Evolutionary conservation across 2,329 filamentous ascomycete species (phyloP).

Genomic region (Phialophora verrucosa): DNA sequence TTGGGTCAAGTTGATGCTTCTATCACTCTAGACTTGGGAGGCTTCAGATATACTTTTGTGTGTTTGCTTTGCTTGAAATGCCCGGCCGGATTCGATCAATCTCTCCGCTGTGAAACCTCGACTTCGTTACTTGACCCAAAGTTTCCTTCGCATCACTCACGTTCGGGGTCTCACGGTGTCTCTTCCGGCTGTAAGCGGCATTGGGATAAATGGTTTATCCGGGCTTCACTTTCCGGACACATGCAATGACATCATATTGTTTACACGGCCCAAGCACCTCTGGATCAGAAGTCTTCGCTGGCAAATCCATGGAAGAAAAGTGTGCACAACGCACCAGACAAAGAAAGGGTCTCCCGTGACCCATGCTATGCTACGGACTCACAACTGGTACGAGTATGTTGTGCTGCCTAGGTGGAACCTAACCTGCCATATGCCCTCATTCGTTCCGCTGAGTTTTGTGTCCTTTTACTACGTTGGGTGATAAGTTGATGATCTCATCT

Average conservation of each 20-base stretch:
- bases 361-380: not conserved
- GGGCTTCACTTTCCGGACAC: not conserved
- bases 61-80: no score
- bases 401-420: not conserved
- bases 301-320: not conserved
- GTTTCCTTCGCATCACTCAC: not conserved
- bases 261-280: not conserved
- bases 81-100: no score
- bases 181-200: not conserved
- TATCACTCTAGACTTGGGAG: no score
- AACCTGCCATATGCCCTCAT: not conserved
- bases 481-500: conserved; percentile 13
- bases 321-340: not conserved
- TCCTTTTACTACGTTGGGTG: conserved; percentile 2
- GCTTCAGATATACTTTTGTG: no score
- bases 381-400: not conserved
- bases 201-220: conserved; percentile 3
- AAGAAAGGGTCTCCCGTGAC: not conserved
- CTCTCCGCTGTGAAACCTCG: not conserved
- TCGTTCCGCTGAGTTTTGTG: not conserved
- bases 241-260: not conserved
- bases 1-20: no score
- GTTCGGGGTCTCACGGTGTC: not conserved
- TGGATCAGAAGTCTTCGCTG: not conserved
- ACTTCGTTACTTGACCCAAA: not conserved